Evolutionary conservation across 2,329 filamentous ascomycete genomes (phyloP), one percentile per base, ranked within the genome.

Genomic region (Alternaria solani): DNA sequence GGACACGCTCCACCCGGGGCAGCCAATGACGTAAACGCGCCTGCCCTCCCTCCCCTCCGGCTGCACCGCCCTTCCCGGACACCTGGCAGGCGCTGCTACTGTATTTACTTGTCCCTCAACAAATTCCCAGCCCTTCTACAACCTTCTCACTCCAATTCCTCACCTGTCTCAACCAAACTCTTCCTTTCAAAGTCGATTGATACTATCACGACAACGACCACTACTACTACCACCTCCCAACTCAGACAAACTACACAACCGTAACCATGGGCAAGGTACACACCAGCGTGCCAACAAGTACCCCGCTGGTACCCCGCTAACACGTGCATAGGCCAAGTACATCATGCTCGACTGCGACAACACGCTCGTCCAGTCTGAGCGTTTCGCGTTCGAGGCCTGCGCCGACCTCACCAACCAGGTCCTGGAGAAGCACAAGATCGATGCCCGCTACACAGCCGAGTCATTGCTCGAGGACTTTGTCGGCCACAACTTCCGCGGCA

Each of bases 401-500:
- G 92, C 93, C 73, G 91, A 92, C 62, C 88, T 97, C 66, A 90
- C 93, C 84, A 97, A 97, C 82, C 85, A 93, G 79, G 92, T 96
- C 78, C 88, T 94, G 77, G 84, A 85, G 70, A 85, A 86, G 74
- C 85, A 90, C 74, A 82, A 84, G 71, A 83, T 92, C 72, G 74
- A 84, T 26, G 84, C 87, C 70, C 87, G 86, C 76, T 97, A 96
- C 84, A 93, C 91, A 4, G 91, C 91, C 74, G 87, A 89, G 48
- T 85, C 88, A 61, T 89, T 97, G 65, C 91, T 96, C 81, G 83
- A 85, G 70, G 91, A 96, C 81, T 97, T 96, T 74, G 92, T 97
- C 70, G 93, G 94, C 72, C 91, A 95, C 79, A 96, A 96, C 86
- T 97, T 96, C 86, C 92, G 93, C 69, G 92, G 92, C 80, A 96